Conservation (phyloP, 2,329 filamentous ascomycete species). For the Westerdykella ornata region DNA sequence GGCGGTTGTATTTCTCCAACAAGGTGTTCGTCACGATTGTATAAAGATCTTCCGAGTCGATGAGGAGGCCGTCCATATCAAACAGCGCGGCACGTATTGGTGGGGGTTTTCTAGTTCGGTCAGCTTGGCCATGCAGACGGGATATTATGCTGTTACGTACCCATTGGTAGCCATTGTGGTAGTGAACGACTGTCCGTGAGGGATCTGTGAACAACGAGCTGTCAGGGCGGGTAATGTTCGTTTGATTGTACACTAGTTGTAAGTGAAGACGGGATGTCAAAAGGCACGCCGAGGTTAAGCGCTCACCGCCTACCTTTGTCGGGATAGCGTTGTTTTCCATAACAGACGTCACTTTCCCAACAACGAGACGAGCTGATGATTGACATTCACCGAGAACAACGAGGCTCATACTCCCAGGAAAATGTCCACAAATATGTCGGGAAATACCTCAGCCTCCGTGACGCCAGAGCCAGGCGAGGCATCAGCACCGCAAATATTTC, state of each 20-base stretch:
- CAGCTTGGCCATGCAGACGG: background rate
- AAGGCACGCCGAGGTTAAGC: background rate
- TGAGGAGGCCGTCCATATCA: slow-evolving; percentile 95
- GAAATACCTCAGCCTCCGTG: slow-evolving; percentile 4
- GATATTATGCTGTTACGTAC: slow-evolving; percentile 4
- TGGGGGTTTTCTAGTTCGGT: slow-evolving; percentile 38
- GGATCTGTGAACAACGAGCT: no score
- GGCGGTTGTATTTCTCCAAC: slow-evolving; percentile 64
- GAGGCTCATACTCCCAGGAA: slow-evolving; percentile 9
- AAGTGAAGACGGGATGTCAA: background rate
- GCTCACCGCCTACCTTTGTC: no score
- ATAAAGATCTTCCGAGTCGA: slow-evolving; percentile 90
- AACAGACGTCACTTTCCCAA: no score
- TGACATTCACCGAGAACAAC: background rate
- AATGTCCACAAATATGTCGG: slow-evolving; percentile 1
- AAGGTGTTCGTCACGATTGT: slow-evolving; percentile 76
- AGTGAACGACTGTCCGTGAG: no score
- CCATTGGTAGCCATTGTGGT: slow-evolving; percentile 5
- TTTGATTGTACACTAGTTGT: no score
- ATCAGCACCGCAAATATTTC: slow-evolving; percentile 16
- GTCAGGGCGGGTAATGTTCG: no score
- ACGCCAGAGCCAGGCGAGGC: slow-evolving; percentile 8
- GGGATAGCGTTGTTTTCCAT: no score
- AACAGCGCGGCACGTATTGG: slow-evolving; percentile 88
- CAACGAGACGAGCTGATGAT: no score